phyloP scores from a whole-genome alignment of 2,329 filamentous ascomycete species.

The Ophiostoma quercus region DNA sequence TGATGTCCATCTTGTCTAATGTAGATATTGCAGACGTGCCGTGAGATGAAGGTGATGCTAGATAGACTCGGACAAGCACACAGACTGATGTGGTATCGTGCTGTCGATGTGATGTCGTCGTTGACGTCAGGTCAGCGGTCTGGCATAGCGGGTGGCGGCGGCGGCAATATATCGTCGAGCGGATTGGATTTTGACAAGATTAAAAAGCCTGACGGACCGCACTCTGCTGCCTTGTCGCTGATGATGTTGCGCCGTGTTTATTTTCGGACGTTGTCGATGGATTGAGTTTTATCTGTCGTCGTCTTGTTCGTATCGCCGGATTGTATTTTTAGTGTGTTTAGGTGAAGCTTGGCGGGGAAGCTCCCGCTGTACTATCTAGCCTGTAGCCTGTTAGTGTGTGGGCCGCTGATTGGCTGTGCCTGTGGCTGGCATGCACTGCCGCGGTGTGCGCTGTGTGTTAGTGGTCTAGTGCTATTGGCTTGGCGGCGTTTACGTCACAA shows the following conservation, averaged over 20 bases:
- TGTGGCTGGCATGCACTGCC: not conserved
- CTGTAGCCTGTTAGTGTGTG: not conserved
- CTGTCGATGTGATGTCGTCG: not conserved
- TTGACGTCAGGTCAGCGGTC: not conserved
- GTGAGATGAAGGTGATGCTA: not conserved
- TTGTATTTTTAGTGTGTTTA: not conserved
- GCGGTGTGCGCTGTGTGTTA: no score
- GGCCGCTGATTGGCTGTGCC: constrained; percentile 2
- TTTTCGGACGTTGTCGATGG: not conserved
- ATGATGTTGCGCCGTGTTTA: not conserved
- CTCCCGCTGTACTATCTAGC: not conserved
- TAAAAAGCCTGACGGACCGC: no score
- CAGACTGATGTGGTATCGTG: no score
- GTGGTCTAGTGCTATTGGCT: not conserved
- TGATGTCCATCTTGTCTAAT: constrained; percentile 1
- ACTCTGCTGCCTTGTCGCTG: constrained; percentile 2
- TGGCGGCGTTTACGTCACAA: not conserved
- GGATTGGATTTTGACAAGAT: not conserved
- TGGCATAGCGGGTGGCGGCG: not conserved
- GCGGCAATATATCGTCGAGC: not conserved
- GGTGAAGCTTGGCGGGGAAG: constrained; percentile 9
- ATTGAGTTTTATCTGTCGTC: not conserved
- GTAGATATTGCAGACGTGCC: not conserved
- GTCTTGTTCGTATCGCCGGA: not conserved
- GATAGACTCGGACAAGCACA: not conserved